A percentile compares a stretch with the other conserved stretches of the same genome.
Evolutionary conservation across 2,329 filamentous ascomycete species (phyloP).

Genomic region (Aspergillus floridensis): DNA sequence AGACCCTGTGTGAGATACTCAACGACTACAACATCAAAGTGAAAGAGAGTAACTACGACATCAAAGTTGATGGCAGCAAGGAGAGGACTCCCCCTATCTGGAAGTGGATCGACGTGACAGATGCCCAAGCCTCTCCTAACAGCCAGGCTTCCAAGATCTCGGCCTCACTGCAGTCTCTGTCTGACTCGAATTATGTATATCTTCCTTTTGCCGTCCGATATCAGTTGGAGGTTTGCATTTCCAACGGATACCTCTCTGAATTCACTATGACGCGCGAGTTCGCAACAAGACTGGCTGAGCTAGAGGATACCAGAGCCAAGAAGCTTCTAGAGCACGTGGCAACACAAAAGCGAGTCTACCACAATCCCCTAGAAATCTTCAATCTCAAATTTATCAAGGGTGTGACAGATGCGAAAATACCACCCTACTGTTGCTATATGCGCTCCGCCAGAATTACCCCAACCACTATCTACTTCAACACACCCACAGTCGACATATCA

Average conservation of each 20-base stretch:
- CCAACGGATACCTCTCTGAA: slow-evolving; percentile 72
- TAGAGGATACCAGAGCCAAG: slow-evolving; percentile 56
- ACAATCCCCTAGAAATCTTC: slow-evolving; percentile 73
- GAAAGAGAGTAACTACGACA: slow-evolving; percentile 45
- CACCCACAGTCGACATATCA: slow-evolving; percentile 77
- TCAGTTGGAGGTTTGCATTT: slow-evolving; percentile 91
- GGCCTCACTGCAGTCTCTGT: slow-evolving; percentile 38
- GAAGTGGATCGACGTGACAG: slow-evolving; percentile 40
- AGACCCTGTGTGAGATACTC: slow-evolving; percentile 54
- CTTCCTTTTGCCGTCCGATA: slow-evolving; percentile 76
- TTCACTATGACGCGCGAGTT: slow-evolving; percentile 69
- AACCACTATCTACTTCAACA: slow-evolving; percentile 73
- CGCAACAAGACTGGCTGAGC: slow-evolving; percentile 56
- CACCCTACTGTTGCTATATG: slow-evolving; percentile 70
- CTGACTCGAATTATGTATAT: slow-evolving; percentile 34
- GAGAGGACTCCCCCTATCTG: slow-evolving; percentile 31
- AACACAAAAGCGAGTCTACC: slow-evolving; percentile 60
- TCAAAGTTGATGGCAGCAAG: slow-evolving; percentile 26
- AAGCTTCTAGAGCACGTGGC: slow-evolving; percentile 72
- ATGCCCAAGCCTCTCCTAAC: slow-evolving; percentile 9
- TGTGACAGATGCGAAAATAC: slow-evolving; percentile 55
- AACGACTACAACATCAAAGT: slow-evolving; percentile 70
- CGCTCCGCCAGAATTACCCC: slow-evolving; percentile 80
- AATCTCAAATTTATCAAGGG: slow-evolving; percentile 46
- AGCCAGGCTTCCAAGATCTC: slow-evolving; percentile 23